Evolutionary conservation across 805 yeast genomes (phyloP).

Genomic region (Starmerella geochares): DNA sequence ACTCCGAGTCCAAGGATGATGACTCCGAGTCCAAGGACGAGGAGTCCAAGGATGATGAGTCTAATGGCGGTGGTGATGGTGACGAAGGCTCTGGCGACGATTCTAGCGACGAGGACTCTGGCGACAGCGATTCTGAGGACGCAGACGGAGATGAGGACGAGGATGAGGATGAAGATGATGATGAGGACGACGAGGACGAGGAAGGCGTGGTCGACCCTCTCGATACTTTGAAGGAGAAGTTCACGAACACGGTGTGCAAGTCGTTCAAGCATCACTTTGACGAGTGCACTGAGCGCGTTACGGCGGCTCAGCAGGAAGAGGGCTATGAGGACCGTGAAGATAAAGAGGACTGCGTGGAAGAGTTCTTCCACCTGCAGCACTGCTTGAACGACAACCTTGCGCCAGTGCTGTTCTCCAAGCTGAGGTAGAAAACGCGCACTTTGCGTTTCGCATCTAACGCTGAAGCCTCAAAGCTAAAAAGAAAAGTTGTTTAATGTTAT

Average conservation of each 20-base stretch:
- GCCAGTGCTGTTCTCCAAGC: conserved; percentile 76
- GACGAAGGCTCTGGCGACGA: conserved; percentile 28
- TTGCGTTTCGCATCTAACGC: neutral
- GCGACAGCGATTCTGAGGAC: neutral
- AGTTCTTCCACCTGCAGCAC: conserved; percentile 93
- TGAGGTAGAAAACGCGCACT: conserved; percentile 42
- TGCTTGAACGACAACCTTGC: conserved; percentile 86
- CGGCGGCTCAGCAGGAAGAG: conserved; percentile 72
- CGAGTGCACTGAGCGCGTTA: conserved; percentile 92
- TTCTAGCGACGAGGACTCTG: conserved; percentile 31
- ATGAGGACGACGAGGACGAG: conserved; percentile 56
- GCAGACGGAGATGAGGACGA: too few relatives aligned
- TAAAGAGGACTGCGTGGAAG: conserved; percentile 98
- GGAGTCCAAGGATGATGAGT: conserved; percentile 8
- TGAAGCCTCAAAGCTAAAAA: neutral
- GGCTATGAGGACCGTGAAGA: conserved; percentile 67
- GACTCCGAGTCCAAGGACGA: conserved; percentile 29
- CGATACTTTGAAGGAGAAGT: conserved; percentile 45
- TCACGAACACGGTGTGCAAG: conserved; percentile 51
- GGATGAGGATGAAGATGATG: conserved; percentile 46
- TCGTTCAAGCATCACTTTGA: conserved; percentile 77
- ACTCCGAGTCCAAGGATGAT: conserved; percentile 32
- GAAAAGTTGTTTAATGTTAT: conserved; percentile 2
- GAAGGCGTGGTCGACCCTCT: conserved; percentile 59
- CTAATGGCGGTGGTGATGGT: conserved; percentile 7